These are phyloP conservation scores for Termitomyces eurrhizus DNA, from an alignment of 768 basidiomycete species.

Conservation along the genomic window DNA sequence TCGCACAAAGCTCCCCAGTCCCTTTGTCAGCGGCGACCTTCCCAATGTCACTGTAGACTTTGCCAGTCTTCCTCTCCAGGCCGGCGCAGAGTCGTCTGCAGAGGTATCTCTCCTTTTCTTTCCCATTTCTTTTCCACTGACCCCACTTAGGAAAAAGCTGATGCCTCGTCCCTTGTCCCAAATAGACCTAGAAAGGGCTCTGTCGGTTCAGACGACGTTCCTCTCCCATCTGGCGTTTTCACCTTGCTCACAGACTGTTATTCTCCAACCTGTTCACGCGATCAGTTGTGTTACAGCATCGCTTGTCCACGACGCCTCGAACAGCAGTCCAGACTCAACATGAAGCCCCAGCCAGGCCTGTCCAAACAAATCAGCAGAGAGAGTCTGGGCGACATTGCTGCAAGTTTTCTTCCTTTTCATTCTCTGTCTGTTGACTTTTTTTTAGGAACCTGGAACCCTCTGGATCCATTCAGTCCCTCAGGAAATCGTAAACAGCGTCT, in stretches of 20 bases:
- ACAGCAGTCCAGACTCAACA: constrained; percentile 90
- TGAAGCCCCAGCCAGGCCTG: constrained; percentile 89
- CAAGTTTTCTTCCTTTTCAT: constrained; percentile 30
- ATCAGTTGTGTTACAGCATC: constrained; percentile 95
- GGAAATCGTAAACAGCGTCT: constrained; percentile 90
- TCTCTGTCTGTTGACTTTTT: constrained; percentile 2
- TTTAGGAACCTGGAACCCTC: constrained; percentile 59
- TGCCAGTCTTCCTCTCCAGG: constrained; percentile 12
- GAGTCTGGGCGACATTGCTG: constrained; percentile 76
- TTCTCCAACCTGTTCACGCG: constrained; percentile 93
- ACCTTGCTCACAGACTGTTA: constrained; percentile 97
- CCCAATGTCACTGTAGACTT: constrained; percentile 26
- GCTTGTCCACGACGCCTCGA: constrained; percentile 92
- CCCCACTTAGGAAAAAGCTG: constrained; percentile 24
- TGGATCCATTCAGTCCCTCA: constrained; percentile 97
- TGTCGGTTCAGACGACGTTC: constrained; percentile 53
- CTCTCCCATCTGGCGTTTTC: constrained; percentile 90
- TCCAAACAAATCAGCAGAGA: constrained; percentile 81
- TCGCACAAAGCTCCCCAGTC: constrained; percentile 74
- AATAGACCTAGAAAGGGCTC: constrained; percentile 37
- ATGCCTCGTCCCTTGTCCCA: constrained; percentile 23
- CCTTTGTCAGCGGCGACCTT: constrained; percentile 79
- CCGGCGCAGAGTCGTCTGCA: constrained; percentile 22
- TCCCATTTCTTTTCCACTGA: not conserved
- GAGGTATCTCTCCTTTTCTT: constrained; percentile 17